phyloP scores from a whole-genome alignment of 1,284 basidiomycete genomes.

The Microbotryum lychnidis-dioicae region DNA sequence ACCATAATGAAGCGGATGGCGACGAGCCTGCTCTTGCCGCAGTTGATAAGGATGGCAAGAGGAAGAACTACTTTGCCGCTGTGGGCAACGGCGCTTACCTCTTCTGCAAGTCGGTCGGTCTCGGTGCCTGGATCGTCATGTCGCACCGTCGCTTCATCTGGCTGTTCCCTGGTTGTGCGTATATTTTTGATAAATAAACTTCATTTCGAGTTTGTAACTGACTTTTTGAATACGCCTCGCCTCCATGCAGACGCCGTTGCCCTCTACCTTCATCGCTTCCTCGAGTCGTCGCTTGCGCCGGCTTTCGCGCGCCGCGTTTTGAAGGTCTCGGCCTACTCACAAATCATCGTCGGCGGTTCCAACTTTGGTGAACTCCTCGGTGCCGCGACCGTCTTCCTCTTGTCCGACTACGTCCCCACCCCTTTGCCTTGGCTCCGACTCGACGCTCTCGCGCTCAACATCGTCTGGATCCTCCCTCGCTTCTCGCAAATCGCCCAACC shows the following conservation, averaged over 20 bases:
- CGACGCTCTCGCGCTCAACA: conserved; percentile 38
- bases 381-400: conserved; percentile 38
- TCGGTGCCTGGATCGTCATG: conserved; percentile 37
- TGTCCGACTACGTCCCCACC: conserved; percentile 37
- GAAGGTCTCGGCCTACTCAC: conserved; percentile 38
- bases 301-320: conserved; percentile 39
- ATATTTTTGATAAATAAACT: no score
- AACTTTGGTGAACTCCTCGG: conserved; percentile 39
- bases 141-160: conserved; percentile 39
- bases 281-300: conserved; percentile 41
- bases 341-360: conserved; percentile 37
- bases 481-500: conserved; percentile 31
- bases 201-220: no score
- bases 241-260: conserved; percentile 35
- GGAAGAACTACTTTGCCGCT: conserved; percentile 26
- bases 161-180: conserved; percentile 34
- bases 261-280: conserved; percentile 41
- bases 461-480: conserved; percentile 41
- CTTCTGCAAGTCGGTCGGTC: conserved; percentile 38
- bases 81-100: conserved; percentile 32
- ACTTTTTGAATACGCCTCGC: not conserved
- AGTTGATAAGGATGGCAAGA: conserved; percentile 13
- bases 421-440: conserved; percentile 40
- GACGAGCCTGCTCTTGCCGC: conserved; percentile 11
- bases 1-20: conserved; percentile 13